These are phyloP conservation scores for Phytophthora cajani DNA, from an alignment of 352 stramenopile species.

Conservation along the genomic window DNA sequence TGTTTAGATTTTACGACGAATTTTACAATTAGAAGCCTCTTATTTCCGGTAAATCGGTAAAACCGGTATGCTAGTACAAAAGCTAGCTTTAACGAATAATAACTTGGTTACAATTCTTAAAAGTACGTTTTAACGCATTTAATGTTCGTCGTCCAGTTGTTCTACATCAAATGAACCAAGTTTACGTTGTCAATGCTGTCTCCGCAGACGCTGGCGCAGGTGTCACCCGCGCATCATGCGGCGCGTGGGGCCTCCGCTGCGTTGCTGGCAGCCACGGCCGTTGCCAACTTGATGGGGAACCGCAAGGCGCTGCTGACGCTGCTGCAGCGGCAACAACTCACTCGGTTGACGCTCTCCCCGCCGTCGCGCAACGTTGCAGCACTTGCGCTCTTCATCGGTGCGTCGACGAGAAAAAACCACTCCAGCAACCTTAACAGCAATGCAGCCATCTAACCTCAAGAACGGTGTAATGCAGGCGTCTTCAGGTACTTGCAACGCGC, in stretches of 20 bases:
- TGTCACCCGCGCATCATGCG: constrained; percentile 36
- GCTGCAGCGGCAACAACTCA: constrained; percentile 15
- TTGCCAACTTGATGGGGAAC: constrained; percentile 41
- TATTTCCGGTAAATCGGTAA: too few species aligned
- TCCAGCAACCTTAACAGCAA: background rate
- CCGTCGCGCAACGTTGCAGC: constrained; percentile 57
- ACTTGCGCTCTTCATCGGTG: constrained; percentile 69
- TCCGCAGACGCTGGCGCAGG: background rate
- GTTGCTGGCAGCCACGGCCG: constrained; percentile 27
- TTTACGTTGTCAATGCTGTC: background rate
- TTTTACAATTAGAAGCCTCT: too few species aligned
- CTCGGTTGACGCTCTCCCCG: constrained; percentile 23
- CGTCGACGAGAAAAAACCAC: constrained; percentile 8
- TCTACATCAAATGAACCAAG: background rate
- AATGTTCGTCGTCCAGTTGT: background rate
- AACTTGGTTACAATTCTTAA: too few species aligned
- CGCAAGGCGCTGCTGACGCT: constrained; percentile 31
- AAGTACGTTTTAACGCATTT: background rate
- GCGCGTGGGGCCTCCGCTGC: constrained; percentile 39
- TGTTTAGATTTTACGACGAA: too few species aligned
- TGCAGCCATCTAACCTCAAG: background rate
- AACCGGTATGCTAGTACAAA: too few species aligned
- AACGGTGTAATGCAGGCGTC: constrained; percentile 32
- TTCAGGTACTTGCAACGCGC: constrained; percentile 52
- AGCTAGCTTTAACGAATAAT: too few species aligned